phyloP scores from a whole-genome alignment of 495 filamentous ascomycete genomes.

The Pseudomonodictys pantanalensis region DNA sequence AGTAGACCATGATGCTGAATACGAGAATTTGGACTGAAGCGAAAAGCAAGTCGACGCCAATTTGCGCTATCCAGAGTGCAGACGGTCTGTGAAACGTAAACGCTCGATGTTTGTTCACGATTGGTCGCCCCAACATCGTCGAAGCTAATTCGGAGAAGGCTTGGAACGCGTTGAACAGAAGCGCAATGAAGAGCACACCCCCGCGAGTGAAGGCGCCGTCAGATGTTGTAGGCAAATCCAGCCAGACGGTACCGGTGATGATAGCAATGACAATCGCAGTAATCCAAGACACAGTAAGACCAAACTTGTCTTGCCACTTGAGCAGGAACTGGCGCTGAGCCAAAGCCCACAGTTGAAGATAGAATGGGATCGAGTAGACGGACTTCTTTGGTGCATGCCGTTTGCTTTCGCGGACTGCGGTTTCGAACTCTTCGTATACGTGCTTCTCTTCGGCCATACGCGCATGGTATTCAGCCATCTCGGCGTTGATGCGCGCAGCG shows the following conservation, averaged over 20 bases:
- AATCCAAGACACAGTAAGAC: conserved; percentile 70
- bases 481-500: conserved; percentile 53
- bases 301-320: conserved; percentile 81
- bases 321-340: conserved; percentile 80
- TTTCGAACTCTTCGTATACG: conserved; percentile 68
- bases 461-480: conserved; percentile 66
- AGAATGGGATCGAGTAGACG: conserved; percentile 77
- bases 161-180: conserved; percentile 78
- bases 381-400: conserved; percentile 66
- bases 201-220: conserved; percentile 74
- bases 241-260: conserved; percentile 73
- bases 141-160: conserved; percentile 69
- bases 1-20: conserved; percentile 76
- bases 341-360: conserved; percentile 75
- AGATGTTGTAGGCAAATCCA: conserved; percentile 62
- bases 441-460: conserved; percentile 59
- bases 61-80: conserved; percentile 76
- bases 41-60: conserved; percentile 73
- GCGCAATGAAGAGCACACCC: conserved; percentile 69
- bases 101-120: conserved; percentile 75
- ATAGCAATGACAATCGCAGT: conserved; percentile 74
- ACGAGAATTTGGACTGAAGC: conserved; percentile 63
- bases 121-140: conserved; percentile 69
- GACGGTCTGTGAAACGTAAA: conserved; percentile 78
- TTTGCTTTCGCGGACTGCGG: conserved; percentile 76